Evolutionary conservation across 1,284 basidiomycete genomes (phyloP).

Genomic region (Quambalaria eucalypti): DNA sequence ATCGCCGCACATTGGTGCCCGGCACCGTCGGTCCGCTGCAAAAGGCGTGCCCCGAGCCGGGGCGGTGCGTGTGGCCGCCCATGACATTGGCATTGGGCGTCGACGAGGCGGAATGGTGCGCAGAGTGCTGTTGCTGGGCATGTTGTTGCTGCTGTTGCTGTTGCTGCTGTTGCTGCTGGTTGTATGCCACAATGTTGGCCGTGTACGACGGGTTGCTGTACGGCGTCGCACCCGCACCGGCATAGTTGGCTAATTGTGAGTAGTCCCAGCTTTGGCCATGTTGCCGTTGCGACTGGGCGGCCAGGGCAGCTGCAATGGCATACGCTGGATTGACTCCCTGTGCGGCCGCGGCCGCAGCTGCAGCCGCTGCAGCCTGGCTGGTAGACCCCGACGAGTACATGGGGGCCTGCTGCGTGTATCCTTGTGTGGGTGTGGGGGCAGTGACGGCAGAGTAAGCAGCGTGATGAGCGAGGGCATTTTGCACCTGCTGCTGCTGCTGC

Average conservation of each 20-base stretch:
- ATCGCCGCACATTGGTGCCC: background rate
- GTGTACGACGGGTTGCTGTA: background rate
- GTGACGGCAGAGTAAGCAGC: background rate
- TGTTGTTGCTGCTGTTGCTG: background rate
- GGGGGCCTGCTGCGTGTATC: background rate
- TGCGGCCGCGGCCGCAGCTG: background rate
- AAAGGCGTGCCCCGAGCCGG: slow-evolving; percentile 1
- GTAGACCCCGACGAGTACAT: background rate
- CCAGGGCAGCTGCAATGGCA: background rate
- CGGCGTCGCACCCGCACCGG: background rate
- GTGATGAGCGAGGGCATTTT: background rate
- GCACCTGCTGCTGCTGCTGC: background rate
- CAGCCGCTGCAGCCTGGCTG: background rate
- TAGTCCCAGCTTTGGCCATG: background rate
- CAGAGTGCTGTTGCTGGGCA: background rate
- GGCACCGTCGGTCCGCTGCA: background rate
- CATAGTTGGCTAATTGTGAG: background rate
- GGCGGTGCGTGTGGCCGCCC: background rate
- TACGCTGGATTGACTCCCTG: background rate
- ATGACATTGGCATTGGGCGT: background rate
- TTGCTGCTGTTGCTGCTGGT: background rate
- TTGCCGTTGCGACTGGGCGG: background rate
- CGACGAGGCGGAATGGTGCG: background rate
- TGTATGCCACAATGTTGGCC: background rate
- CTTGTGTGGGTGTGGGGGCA: background rate